Conservation (phyloP, 257 asterid genomes). For the Solanum peruvianum region DNA sequence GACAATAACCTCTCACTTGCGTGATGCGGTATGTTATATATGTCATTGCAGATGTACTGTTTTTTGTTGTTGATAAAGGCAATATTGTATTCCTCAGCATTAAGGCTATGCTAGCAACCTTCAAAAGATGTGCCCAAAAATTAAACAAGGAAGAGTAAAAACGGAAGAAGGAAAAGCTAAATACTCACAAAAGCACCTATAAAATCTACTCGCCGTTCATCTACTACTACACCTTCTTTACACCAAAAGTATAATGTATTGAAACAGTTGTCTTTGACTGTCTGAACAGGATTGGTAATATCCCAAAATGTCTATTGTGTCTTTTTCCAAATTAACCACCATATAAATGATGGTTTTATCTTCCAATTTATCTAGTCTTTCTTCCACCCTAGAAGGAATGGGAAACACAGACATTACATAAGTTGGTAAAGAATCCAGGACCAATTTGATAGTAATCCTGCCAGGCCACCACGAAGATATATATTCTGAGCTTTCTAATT, state of each 20-base stretch:
- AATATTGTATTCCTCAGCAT: neutral
- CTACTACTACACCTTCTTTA: neutral
- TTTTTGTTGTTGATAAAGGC: neutral
- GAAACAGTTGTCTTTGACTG: neutral
- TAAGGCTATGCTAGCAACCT: neutral
- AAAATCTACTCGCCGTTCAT: neutral
- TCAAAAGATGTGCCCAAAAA: neutral
- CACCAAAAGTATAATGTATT: neutral
- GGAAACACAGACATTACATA: neutral
- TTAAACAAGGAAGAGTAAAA: neutral
- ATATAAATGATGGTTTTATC: neutral
- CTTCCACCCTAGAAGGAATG: neutral
- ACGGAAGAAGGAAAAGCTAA: neutral
- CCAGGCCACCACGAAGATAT: neutral
- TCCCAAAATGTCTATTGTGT: neutral
- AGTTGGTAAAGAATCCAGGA: neutral
- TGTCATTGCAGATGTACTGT: neutral
- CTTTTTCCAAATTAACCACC: neutral
- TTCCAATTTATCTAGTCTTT: neutral
- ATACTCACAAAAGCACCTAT: neutral
- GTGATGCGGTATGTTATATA: constrained; percentile 71
- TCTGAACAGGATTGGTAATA: neutral
- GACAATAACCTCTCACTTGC: constrained; percentile 92
- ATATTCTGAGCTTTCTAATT: neutral
- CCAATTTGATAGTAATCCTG: neutral